Evolutionary conservation across 2,329 filamentous ascomycete species (phyloP).

Genomic region (Endoconidiophora polonica): DNA sequence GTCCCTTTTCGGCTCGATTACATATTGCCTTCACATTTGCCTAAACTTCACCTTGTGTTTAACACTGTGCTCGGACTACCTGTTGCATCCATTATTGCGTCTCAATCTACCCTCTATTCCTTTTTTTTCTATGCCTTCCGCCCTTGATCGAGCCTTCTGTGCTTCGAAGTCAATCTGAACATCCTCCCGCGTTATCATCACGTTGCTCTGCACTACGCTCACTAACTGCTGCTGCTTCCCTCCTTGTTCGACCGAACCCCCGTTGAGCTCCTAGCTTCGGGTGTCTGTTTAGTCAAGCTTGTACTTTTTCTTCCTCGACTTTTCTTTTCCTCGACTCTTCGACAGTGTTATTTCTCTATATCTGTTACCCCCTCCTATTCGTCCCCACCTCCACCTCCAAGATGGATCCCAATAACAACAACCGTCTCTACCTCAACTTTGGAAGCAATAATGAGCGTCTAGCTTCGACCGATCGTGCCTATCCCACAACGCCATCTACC

Average conservation of each 20-base stretch:
- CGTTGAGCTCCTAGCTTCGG: background rate
- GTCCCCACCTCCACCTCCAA: conserved; percentile 15
- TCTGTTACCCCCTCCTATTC: background rate
- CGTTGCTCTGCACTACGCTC: too few species aligned
- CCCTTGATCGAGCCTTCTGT: too few species aligned
- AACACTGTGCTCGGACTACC: background rate
- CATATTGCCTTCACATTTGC: background rate
- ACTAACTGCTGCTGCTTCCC: too few species aligned
- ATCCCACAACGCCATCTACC: conserved; percentile 82
- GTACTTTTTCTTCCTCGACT: background rate
- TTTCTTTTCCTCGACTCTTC: background rate
- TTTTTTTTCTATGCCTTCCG: background rate
- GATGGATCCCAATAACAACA: conserved; percentile 41
- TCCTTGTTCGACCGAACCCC: too few species aligned
- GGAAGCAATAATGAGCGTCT: conserved; percentile 49
- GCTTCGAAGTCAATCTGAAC: too few species aligned
- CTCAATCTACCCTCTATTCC: background rate
- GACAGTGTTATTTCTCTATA: background rate
- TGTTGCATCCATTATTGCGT: background rate
- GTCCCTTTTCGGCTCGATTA: background rate
- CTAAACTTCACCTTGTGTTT: background rate
- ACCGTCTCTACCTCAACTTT: conserved; percentile 50
- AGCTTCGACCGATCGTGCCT: conserved; percentile 45
- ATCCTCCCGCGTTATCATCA: too few species aligned
- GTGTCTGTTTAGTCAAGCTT: background rate